Base-by-base conservation (phyloP, 1,284 basidiomycete genomes). In the Naganishia sp. region DNA sequence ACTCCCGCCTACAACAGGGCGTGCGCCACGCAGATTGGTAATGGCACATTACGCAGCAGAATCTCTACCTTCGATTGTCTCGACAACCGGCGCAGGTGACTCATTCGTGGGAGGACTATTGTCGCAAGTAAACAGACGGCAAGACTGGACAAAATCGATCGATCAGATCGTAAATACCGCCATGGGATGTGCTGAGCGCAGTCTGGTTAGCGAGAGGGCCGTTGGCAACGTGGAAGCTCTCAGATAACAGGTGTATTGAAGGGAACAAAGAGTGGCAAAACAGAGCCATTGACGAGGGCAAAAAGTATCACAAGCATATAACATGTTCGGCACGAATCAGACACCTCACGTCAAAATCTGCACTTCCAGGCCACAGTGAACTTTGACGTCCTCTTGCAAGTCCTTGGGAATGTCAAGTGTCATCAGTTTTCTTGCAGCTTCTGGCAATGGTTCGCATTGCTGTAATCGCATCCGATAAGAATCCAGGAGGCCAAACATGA, bases 61-160 rank as follows among this genome's bases (percentile, higher is more conserved):
- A 80, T 72, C 80, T 2, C 74, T 76, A 13, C 74, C 77, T n/a
- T 75, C 80, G 46, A 75, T 87, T 10, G 79, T 87, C 9, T 93
- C 88, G 71, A 90, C 92, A 11, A 96, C 93, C 0, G 94, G 94
- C 3, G 93, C 91, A 1, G 94, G 94, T 0, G 93, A 97, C 77
- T 88, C 90, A 2, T 84, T 94, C 23, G 91, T 90, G 3, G 92
- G 92, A 9, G 84, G 87, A 0, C 74, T 94, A 23, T 77, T 81
- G 18, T 75, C 79, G 15, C 76, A 76, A 18, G 18, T 61, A 32
- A 50, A 61, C n/a, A 25, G 49, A 32, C 10, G 28, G 32, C 28
- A 43, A n/a, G 28, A 45, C 28, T 46, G 57, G 50, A 17, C 56
- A n/a, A 5, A 39, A 7, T 21, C 41, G 13, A 43, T 54, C 15